phyloP scores from a whole-genome alignment of 2,329 filamentous ascomycete genomes.

The Mycosphaerella sp. region DNA sequence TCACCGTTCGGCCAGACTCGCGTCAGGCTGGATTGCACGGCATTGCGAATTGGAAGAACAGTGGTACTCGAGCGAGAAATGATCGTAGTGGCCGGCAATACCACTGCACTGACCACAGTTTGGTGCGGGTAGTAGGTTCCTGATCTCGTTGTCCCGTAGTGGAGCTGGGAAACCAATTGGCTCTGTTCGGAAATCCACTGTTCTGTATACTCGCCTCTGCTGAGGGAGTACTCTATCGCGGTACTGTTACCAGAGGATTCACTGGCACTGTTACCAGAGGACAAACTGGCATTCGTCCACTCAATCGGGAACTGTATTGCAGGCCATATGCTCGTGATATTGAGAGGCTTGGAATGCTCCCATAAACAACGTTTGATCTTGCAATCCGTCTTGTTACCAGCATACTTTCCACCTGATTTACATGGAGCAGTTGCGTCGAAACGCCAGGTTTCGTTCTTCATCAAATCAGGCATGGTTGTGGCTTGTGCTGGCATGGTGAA shows the following conservation, averaged over 20 bases:
- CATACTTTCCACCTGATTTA: not conserved
- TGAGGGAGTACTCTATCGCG: not conserved
- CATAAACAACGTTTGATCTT: constrained; percentile 12
- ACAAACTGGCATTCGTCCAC: constrained; percentile 10
- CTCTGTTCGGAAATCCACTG: not conserved
- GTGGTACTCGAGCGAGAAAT: too few relatives aligned
- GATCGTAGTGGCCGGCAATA: too few relatives aligned
- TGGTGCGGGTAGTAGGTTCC: not conserved
- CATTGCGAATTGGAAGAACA: too few relatives aligned
- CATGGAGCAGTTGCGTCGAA: constrained; percentile 4
- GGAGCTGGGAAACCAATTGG: not conserved
- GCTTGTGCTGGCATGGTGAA: not conserved
- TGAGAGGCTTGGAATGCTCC: constrained; percentile 12
- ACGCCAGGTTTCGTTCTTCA: not conserved
- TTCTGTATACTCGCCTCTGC: not conserved
- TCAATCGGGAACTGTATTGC: constrained; percentile 8
- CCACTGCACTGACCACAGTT: too few relatives aligned
- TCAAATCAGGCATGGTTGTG: not conserved
- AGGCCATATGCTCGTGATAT: constrained; percentile 14
- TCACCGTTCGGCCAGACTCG: too few relatives aligned
- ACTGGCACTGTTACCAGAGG: not conserved
- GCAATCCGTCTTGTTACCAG: constrained; percentile 9
- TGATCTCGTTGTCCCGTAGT: constrained; percentile 2
- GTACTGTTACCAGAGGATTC: not conserved
- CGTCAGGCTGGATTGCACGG: too few relatives aligned